A percentile compares a stretch with the other conserved stretches of the same genome.
Evolutionary conservation across 2,329 filamentous ascomycete genomes (phyloP).

Genomic region (Tolypocladium amazonense): DNA sequence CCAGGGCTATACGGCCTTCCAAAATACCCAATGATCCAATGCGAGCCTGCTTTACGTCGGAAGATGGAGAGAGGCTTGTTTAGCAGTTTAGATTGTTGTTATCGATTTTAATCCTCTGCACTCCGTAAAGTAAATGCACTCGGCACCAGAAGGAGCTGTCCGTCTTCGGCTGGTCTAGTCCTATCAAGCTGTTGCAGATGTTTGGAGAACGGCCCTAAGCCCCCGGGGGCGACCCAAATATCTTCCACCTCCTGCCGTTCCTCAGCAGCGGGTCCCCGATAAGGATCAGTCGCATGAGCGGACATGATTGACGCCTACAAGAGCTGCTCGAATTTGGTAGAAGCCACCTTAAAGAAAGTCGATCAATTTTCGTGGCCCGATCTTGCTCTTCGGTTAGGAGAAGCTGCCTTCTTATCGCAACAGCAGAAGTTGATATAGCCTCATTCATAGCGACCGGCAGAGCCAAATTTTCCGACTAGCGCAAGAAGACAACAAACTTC

Average conservation of each 20-base stretch:
- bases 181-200: constrained; percentile 23
- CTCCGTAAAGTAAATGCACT: constrained; percentile 22
- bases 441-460: constrained; percentile 2
- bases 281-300: constrained; percentile 40
- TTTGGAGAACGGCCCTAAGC: constrained; percentile 13
- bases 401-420: constrained; percentile 29
- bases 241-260: constrained; percentile 4
- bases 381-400: constrained; percentile 31
- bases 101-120: no score
- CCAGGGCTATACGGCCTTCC: background rate
- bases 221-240: constrained; percentile 17
- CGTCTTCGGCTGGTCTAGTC: constrained; percentile 16
- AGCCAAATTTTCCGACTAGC: no score
- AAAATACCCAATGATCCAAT: background rate
- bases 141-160: constrained; percentile 33
- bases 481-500: no score
- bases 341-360: constrained; percentile 40
- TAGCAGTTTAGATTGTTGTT: no score
- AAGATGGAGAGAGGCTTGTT: constrained; percentile 14
- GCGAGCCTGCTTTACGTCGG: constrained; percentile 4
- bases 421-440: constrained; percentile 37
- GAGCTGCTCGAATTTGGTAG: constrained; percentile 23
- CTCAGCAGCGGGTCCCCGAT: constrained; percentile 32
- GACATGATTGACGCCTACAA: constrained; percentile 39
- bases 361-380: constrained; percentile 31